phyloP scores from a whole-genome alignment of 2,329 filamentous ascomycete genomes.

The Aspergillus quadricinctus region DNA sequence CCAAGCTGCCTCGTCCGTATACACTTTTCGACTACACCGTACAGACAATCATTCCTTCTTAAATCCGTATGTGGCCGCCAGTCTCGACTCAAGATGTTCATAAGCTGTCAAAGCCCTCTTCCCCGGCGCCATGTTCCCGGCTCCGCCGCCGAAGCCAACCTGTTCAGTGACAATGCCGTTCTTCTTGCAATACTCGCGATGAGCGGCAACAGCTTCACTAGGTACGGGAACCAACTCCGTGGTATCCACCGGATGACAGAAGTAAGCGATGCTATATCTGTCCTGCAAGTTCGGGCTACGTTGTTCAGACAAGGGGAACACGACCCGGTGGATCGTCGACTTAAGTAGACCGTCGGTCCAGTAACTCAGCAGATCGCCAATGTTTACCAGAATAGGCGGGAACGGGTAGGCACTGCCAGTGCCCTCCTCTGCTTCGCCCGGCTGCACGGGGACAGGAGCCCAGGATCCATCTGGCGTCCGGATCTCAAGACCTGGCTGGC shows the following conservation, averaged over 20 bases:
- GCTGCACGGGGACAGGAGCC: conserved; percentile 65
- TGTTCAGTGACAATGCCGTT: conserved; percentile 27
- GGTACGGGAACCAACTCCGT: conserved; percentile 53
- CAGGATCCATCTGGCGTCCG: conserved; percentile 55
- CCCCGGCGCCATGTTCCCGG: conserved; percentile 27
- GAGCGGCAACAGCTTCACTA: conserved; percentile 45
- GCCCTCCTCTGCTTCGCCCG: conserved; percentile 45
- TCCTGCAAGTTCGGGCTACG: conserved; percentile 40
- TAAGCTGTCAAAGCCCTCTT: conserved; percentile 50
- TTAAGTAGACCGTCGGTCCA: conserved; percentile 89
- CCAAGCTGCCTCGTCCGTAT: not conserved
- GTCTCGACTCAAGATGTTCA: conserved; percentile 54
- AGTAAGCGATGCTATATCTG: conserved; percentile 58
- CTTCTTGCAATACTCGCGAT: conserved; percentile 29
- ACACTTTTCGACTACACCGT: no score
- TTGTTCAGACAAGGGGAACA: conserved; percentile 55
- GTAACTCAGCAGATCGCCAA: conserved; percentile 70
- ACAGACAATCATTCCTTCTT: conserved; percentile 15
- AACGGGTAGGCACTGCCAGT: conserved; percentile 43
- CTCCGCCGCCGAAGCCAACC: conserved; percentile 41
- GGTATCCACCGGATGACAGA: conserved; percentile 58
- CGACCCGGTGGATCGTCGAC: conserved; percentile 83
- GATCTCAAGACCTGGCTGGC: conserved; percentile 84
- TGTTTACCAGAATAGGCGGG: conserved; percentile 69
- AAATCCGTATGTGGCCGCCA: conserved; percentile 56